A percentile compares a stretch with the other conserved stretches of the same genome.
phyloP scores from a whole-genome alignment of 2,329 filamentous ascomycete genomes.

The Stenocarpella maydis region DNA sequence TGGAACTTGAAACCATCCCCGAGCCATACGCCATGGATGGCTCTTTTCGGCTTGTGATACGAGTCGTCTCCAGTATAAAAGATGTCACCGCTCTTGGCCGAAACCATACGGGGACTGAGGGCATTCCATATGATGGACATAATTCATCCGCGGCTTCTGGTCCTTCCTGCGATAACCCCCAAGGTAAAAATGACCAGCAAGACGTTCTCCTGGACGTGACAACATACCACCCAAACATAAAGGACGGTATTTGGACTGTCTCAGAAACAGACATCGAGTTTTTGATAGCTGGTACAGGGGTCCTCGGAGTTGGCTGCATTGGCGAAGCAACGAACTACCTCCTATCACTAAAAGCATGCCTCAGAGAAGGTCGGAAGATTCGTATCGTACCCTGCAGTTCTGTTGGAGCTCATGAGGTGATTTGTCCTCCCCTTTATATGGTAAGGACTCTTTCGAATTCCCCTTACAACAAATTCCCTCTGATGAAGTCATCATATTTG shows the following conservation, averaged over 20 bases:
- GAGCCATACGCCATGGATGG: constrained; percentile 15
- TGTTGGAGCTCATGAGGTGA: neutral
- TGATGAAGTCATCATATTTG: too few relatives aligned
- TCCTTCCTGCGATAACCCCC: too few relatives aligned
- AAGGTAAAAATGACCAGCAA: neutral
- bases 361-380: neutral
- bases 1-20: constrained; percentile 2
- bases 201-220: neutral
- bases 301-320: constrained; percentile 5
- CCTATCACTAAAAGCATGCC: neutral
- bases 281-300: constrained; percentile 4
- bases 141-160: too few relatives aligned
- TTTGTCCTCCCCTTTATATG: neutral
- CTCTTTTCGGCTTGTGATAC: neutral
- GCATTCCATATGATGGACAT: neutral
- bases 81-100: neutral
- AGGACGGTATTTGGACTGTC: neutral
- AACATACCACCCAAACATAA: neutral
- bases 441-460: neutral
- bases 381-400: neutral
- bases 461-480: too few relatives aligned
- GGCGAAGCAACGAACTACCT: neutral
- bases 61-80: constrained; percentile 7
- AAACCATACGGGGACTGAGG: neutral
- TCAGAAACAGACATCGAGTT: constrained; percentile 8